A percentile compares a stretch with the other conserved stretches of the same genome.
Evolutionary conservation across 306 rosid species (phyloP).

Genomic region (Datisca glomerata): DNA sequence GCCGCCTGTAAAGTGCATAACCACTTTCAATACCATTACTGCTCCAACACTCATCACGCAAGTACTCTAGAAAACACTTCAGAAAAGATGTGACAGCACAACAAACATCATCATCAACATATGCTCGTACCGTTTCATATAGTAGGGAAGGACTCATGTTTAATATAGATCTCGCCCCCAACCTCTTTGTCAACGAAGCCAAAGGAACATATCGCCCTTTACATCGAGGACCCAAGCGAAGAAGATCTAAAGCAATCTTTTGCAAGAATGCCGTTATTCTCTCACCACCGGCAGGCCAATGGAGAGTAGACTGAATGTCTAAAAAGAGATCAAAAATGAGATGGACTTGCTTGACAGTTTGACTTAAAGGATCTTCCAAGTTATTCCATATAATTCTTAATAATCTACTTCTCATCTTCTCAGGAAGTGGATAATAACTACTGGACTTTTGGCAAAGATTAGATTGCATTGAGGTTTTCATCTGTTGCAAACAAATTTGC

Average conservation of each 20-base stretch:
- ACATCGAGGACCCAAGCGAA: conserved; percentile 71
- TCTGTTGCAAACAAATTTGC: conserved; percentile 96
- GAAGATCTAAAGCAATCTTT: conserved; percentile 70
- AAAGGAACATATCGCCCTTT: conserved; percentile 94
- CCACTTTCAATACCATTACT: conserved; percentile 82
- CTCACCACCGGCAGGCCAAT: conserved; percentile 59
- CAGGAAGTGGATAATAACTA: conserved; percentile 56
- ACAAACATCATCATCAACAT: conserved; percentile 87
- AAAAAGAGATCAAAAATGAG: conserved; percentile 77
- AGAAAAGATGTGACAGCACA: conserved; percentile 84
- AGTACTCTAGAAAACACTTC: conserved; percentile 71
- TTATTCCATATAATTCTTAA: conserved; percentile 83
- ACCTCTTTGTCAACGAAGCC: conserved; percentile 72
- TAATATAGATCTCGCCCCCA: conserved; percentile 71
- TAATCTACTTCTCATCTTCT: conserved; percentile 68
- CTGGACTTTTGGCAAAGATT: conserved; percentile 33
- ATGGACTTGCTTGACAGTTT: conserved; percentile 94
- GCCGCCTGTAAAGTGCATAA: conserved; percentile 58
- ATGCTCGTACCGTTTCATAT: conserved; percentile 52
- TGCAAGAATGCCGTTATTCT: conserved; percentile 42
- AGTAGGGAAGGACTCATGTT: conserved; percentile 53
- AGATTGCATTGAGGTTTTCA: conserved; percentile 49
- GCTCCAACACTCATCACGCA: conserved; percentile 91
- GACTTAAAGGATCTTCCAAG: conserved; percentile 92
- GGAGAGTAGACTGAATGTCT: conserved; percentile 74